These are phyloP conservation scores for Tripidium arundinaceum DNA, from an alignment of 202 grass and related monocot species.

Conservation along the genomic window DNA sequence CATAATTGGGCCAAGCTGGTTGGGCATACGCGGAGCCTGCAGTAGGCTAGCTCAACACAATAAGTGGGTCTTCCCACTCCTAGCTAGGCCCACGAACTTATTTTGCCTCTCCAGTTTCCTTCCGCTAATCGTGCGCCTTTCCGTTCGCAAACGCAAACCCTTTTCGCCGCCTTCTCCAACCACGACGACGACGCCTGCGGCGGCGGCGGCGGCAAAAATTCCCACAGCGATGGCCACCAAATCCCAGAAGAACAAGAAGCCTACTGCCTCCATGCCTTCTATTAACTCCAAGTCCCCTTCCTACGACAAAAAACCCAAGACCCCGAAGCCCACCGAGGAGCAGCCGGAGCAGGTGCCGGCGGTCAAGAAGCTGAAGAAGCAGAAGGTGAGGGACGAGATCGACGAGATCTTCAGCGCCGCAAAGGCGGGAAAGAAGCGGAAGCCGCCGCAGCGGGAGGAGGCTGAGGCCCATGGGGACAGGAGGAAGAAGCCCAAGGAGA, in stretches of 20 bases:
- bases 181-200: background rate
- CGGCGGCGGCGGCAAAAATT: background rate
- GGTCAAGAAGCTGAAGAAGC: slow-evolving; percentile 36
- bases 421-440: slow-evolving; percentile 52
- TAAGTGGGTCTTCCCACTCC: background rate
- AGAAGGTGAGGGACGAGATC: slow-evolving; percentile 58
- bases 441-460: slow-evolving; percentile 21
- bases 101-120: no score
- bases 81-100: background rate
- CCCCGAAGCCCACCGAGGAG: background rate
- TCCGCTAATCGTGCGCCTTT: background rate
- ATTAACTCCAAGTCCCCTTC: background rate
- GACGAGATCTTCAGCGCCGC: slow-evolving; percentile 61
- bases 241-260: slow-evolving; percentile 34
- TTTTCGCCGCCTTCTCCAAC: background rate
- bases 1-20: background rate
- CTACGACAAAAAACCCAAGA: slow-evolving; percentile 22
- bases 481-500: slow-evolving; percentile 41
- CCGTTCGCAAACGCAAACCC: slow-evolving; percentile 28
- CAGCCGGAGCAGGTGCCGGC: background rate
- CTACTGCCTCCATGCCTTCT: background rate
- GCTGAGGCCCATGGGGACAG: background rate
- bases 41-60: background rate
- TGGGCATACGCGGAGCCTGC: background rate
- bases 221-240: slow-evolving; percentile 28